A percentile compares a stretch with the other conserved stretches of the same genome.
phyloP scores from a whole-genome alignment of 2,329 filamentous ascomycete genomes.

The Colletotrichum plurivorum region DNA sequence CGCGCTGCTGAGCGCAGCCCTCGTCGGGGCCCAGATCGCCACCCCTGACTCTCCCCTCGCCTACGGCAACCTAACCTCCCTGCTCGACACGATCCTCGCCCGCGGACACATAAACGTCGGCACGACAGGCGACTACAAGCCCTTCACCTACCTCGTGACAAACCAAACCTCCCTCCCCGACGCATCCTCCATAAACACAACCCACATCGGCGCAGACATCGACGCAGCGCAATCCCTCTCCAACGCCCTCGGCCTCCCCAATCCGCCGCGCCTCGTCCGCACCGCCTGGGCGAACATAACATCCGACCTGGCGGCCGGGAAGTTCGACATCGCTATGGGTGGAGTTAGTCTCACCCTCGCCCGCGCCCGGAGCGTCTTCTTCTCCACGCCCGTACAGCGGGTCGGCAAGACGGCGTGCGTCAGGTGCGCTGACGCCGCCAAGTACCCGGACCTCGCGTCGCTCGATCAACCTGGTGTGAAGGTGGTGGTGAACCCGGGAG shows the following conservation, averaged over 20 bases:
- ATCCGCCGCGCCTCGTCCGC: conserved; percentile 21
- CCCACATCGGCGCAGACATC: conserved; percentile 38
- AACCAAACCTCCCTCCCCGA: conserved; percentile 25
- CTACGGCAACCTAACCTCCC: conserved; percentile 31
- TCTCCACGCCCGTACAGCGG: conserved; percentile 33
- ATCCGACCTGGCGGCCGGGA: conserved; percentile 26
- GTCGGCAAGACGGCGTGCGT: conserved; percentile 39
- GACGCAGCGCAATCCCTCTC: conserved; percentile 38
- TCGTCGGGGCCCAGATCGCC: conserved; percentile 18
- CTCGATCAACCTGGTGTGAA: conserved; percentile 30
- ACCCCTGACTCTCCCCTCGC: not conserved
- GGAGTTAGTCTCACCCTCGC: conserved; percentile 37
- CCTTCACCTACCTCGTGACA: conserved; percentile 37
- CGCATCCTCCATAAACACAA: conserved; percentile 31
- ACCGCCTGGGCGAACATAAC: conserved; percentile 37
- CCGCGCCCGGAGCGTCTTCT: conserved; percentile 23
- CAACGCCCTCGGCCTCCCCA: conserved; percentile 36
- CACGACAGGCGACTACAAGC: conserved; percentile 39
- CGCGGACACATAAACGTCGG: conserved; percentile 38
- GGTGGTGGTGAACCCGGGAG: conserved; percentile 36
- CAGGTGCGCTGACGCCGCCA: conserved; percentile 34
- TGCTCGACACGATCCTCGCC: conserved; percentile 32
- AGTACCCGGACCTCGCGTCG: conserved; percentile 32
- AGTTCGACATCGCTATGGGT: conserved; percentile 39
- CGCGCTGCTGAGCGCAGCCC: not conserved